phyloP scores from a whole-genome alignment of 257 asterid species.

The Plectranthus barbatus region DNA sequence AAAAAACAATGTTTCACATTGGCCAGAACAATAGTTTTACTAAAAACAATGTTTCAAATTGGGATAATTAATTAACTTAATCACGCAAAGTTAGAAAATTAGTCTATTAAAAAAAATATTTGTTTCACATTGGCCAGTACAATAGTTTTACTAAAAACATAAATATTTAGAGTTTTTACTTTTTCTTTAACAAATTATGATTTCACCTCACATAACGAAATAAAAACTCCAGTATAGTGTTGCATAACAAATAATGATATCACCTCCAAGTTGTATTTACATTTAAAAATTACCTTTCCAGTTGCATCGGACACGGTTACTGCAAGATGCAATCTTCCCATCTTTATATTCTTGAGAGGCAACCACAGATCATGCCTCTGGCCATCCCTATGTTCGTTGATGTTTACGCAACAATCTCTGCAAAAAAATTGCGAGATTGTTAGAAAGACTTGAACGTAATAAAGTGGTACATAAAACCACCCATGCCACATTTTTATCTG shows the following conservation, averaged over 20 bases:
- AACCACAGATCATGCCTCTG: constrained; percentile 89
- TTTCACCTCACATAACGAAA: too few species aligned
- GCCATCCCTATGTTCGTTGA: constrained; percentile 61
- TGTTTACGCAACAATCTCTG: constrained; percentile 68
- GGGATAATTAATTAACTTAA: too few species aligned
- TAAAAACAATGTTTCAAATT: too few species aligned
- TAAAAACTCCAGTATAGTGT: too few species aligned
- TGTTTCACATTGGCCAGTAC: too few species aligned
- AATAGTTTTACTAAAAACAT: too few species aligned
- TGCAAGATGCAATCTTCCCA: constrained; percentile 85
- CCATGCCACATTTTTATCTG: not conserved
- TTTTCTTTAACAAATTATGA: not conserved
- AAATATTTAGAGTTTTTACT: too few species aligned
- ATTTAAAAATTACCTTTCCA: constrained; percentile 45
- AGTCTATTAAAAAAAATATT: too few species aligned
- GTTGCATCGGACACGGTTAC: constrained; percentile 44
- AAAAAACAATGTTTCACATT: not conserved
- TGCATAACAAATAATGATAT: not conserved
- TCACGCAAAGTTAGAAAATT: too few species aligned
- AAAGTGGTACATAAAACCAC: not conserved
- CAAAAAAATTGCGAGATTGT: constrained; percentile 12
- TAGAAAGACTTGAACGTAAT: not conserved
- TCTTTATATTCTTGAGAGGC: constrained; percentile 71
- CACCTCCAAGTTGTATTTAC: not conserved
- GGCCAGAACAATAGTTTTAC: not conserved